Conservation (phyloP, 371 early-diverging fungal genomes). For the Thermomucor indicae-seudaticae region DNA sequence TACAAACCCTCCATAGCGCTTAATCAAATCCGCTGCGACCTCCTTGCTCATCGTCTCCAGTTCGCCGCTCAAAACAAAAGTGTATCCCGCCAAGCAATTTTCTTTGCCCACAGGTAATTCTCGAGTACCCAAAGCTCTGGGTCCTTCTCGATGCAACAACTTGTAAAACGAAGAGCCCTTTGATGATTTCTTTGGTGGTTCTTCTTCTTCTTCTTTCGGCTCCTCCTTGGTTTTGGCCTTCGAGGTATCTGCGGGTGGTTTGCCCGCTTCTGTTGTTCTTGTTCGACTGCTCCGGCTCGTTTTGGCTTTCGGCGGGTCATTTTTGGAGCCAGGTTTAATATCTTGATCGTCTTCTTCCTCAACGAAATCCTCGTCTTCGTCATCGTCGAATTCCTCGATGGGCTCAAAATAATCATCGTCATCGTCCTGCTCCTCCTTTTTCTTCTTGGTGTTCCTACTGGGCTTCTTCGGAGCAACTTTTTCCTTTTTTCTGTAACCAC, state of each 20-base stretch:
- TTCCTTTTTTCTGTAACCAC: not conserved
- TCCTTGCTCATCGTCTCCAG: constrained; percentile 66
- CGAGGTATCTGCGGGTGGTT: not conserved
- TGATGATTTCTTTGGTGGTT: constrained; percentile 1
- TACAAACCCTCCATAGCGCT: constrained; percentile 92
- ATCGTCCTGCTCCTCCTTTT: constrained; percentile 4
- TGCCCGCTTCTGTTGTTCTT: no score
- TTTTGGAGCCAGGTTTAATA: no score
- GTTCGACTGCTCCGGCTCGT: no score
- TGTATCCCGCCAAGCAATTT: constrained; percentile 74
- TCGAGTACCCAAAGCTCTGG: constrained; percentile 69
- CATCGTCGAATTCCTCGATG: constrained; percentile 3
- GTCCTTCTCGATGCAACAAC: constrained; percentile 49
- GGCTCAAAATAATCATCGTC: constrained; percentile 6
- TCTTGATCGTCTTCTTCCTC: not conserved
- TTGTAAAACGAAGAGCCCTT: constrained; percentile 6
- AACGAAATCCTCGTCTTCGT: not conserved
- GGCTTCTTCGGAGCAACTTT: not conserved
- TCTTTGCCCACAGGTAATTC: constrained; percentile 74
- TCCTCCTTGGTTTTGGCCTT: not conserved
- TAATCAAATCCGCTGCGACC: constrained; percentile 83
- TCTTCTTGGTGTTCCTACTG: not conserved
- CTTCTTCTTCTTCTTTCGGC: not conserved
- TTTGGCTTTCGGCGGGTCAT: no score
- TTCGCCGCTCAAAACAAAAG: constrained; percentile 96